Conservation (phyloP, 495 filamentous ascomycete species). For the Tuber melanosporum region DNA sequence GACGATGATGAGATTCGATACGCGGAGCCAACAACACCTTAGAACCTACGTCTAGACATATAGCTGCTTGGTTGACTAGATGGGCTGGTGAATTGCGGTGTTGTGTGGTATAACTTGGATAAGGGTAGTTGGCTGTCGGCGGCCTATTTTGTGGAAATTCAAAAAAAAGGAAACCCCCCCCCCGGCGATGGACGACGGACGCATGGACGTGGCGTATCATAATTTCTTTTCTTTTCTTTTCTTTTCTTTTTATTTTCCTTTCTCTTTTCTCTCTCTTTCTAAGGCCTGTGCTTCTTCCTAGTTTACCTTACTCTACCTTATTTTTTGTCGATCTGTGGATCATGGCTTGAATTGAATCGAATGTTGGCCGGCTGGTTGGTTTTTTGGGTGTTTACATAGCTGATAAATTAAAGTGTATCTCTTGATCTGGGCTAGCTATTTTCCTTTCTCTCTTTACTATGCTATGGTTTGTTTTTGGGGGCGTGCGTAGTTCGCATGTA, state of each 20-base stretch:
- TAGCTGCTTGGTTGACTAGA: neutral
- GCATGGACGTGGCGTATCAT: neutral
- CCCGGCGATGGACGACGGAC: neutral
- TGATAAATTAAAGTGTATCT: neutral
- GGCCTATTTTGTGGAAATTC: neutral
- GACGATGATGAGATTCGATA: slow-evolving; percentile 50
- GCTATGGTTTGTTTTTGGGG: neutral
- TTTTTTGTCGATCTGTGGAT: neutral
- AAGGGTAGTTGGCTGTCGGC: neutral
- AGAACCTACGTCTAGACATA: neutral
- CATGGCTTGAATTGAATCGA: neutral
- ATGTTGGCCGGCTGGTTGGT: neutral
- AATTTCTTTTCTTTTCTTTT: neutral
- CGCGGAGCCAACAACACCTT: slow-evolving; percentile 26
- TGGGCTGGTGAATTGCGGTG: neutral
- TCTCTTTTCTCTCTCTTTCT: neutral
- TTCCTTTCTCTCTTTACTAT: neutral
- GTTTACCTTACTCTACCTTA: neutral
- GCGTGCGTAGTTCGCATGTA: neutral
- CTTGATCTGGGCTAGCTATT: neutral
- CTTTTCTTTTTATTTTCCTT: neutral
- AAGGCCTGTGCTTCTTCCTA: neutral
- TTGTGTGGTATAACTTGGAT: neutral
- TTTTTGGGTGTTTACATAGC: neutral
- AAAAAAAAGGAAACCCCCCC: neutral